phyloP scores from a whole-genome alignment of 2,329 filamentous ascomycete species.

The Purpureocillium lavendulum region DNA sequence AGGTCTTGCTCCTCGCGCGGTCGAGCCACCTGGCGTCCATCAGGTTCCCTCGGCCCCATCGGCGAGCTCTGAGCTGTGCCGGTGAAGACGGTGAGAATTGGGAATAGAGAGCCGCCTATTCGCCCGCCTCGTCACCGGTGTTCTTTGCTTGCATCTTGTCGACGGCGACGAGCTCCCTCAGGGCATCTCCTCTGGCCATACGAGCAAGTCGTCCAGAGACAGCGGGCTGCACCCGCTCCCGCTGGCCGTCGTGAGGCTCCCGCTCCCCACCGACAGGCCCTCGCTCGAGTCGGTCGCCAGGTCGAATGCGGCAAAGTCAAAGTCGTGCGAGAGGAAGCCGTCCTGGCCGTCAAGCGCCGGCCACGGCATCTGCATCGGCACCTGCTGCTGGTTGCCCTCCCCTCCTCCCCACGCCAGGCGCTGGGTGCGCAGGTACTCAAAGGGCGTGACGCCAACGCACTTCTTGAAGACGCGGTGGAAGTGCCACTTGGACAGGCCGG shows the following conservation, averaged over 20 bases:
- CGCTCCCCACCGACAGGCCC: neutral
- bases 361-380: neutral
- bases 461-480: slow-evolving; percentile 52
- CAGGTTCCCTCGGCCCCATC: too few relatives aligned
- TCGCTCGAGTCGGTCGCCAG: neutral
- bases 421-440: slow-evolving; percentile 20
- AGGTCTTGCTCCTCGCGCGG: too few relatives aligned
- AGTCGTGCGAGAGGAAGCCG: neutral
- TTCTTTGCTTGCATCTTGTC: too few relatives aligned
- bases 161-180: neutral
- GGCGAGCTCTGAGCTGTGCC: too few relatives aligned
- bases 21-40: too few relatives aligned
- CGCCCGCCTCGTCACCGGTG: too few relatives aligned
- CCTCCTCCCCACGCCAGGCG: slow-evolving; percentile 2
- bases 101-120: too few relatives aligned
- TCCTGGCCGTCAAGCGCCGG: too few relatives aligned
- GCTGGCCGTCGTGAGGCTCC: neutral
- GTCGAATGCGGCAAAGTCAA: slow-evolving; percentile 1
- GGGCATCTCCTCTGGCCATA: slow-evolving; percentile 5
- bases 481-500: slow-evolving; percentile 47
- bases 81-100: too few relatives aligned
- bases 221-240: slow-evolving; percentile 1
- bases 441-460: slow-evolving; percentile 39
- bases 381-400: slow-evolving; percentile 1
- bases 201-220: slow-evolving; percentile 11